Evolutionary conservation across 768 basidiomycete genomes (phyloP).

Genomic region (Tricholoma terreum): DNA sequence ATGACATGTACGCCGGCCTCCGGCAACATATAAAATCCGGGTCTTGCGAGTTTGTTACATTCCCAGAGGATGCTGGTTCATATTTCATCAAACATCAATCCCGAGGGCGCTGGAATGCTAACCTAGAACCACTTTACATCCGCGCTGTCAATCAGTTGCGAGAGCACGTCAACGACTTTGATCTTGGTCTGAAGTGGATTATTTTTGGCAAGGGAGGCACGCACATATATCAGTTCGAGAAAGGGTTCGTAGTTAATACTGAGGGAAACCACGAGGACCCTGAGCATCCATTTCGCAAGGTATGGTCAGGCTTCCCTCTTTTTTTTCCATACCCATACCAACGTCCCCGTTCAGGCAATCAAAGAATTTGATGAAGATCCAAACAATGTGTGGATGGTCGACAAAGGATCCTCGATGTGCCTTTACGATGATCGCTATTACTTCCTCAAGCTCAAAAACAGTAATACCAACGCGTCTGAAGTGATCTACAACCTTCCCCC

Average conservation of each 20-base stretch:
- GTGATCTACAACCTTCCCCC: too few species aligned
- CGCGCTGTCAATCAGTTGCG: background rate
- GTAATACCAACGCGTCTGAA: too few species aligned
- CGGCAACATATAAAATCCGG: background rate
- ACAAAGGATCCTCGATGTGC: too few species aligned
- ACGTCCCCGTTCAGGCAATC: too few species aligned
- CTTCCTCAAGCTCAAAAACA: too few species aligned
- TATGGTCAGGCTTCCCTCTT: background rate
- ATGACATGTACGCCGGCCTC: too few species aligned
- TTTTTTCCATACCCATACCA: too few species aligned
- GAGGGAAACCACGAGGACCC: constrained; percentile 3
- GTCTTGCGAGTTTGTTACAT: background rate
- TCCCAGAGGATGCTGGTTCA: too few species aligned
- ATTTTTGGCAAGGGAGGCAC: constrained; percentile 9
- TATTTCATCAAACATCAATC: background rate
- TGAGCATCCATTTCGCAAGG: constrained; percentile 4
- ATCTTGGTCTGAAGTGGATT: constrained; percentile 2
- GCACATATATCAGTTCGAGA: constrained; percentile 9
- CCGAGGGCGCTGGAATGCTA: constrained; percentile 1
- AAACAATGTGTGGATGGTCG: too few species aligned
- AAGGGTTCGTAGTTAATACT: background rate
- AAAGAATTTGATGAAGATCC: too few species aligned
- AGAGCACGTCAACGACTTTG: background rate
- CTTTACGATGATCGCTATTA: too few species aligned
- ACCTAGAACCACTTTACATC: background rate